A percentile compares a stretch with the other conserved stretches of the same genome.
phyloP scores from a whole-genome alignment of 108 stramenopile species.

The Skeletonema grethae region DNA sequence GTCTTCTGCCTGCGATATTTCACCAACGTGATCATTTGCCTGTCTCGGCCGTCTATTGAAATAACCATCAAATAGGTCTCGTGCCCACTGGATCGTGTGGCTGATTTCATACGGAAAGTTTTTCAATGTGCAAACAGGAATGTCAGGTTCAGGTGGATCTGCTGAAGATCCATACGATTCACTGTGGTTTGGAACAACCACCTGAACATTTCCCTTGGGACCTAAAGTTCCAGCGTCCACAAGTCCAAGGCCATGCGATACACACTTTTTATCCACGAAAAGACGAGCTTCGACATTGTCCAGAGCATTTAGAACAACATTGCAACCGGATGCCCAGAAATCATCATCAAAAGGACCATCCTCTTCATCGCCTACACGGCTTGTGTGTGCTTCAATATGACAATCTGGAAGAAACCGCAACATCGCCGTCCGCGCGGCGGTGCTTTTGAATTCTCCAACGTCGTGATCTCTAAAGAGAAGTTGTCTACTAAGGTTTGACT shows the following conservation, averaged over 20 bases:
- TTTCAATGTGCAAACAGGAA: conserved; percentile 88
- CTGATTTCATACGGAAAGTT: conserved; percentile 90
- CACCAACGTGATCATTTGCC: conserved; percentile 67
- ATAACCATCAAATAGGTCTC: conserved; percentile 86
- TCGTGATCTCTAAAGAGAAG: conserved; percentile 90
- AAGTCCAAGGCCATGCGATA: conserved; percentile 66
- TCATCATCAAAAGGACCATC: conserved; percentile 71
- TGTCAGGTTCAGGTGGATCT: conserved; percentile 87
- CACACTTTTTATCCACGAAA: conserved; percentile 83
- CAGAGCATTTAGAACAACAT: conserved; percentile 93
- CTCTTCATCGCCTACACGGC: conserved; percentile 77
- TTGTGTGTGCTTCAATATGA: conserved; percentile 76
- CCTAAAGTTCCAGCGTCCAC: conserved; percentile 89
- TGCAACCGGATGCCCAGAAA: conserved; percentile 88
- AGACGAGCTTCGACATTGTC: conserved; percentile 98
- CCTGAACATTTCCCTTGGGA: conserved; percentile 90
- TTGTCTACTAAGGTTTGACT: conserved; percentile 98
- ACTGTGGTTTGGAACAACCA: conserved; percentile 80
- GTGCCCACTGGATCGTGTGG: conserved; percentile 91
- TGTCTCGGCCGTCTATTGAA: conserved; percentile 77
- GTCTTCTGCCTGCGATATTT: conserved; percentile 30
- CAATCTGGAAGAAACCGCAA: conserved; percentile 62
- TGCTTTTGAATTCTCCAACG: conserved; percentile 88
- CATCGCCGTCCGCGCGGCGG: conserved; percentile 69
- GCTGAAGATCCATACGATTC: conserved; percentile 88